Conservation (phyloP, 1,284 basidiomycete genomes). For the Pisolithus thermaeus region DNA sequence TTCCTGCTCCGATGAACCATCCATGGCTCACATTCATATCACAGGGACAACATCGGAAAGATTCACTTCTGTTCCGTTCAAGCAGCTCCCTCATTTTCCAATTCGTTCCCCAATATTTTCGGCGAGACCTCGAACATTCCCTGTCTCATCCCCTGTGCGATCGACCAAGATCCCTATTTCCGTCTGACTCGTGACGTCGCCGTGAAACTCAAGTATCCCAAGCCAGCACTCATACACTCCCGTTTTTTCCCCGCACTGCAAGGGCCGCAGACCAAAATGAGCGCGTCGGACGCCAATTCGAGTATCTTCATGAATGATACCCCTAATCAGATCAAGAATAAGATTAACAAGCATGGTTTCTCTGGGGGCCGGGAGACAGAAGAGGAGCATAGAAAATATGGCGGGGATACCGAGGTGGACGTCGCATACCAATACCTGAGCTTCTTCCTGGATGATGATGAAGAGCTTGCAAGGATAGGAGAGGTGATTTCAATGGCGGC, state of each 20-base stretch:
- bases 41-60: conserved; percentile 98
- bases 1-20: neutral
- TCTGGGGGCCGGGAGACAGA: conserved; percentile 88
- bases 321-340: conserved; percentile 93
- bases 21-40: neutral
- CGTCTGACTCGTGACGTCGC: conserved; percentile 96
- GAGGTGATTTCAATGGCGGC: conserved; percentile 44
- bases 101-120: conserved; percentile 98
- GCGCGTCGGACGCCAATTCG: conserved; percentile 85
- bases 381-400: conserved; percentile 86
- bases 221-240: conserved; percentile 88
- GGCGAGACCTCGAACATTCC: conserved; percentile 82
- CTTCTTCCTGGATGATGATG: conserved; percentile 98
- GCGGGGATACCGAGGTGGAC: conserved; percentile 94
- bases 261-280: conserved; percentile 99
- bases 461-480: conserved; percentile 72
- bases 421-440: conserved; percentile 93
- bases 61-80: conserved; percentile 98
- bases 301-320: conserved; percentile 97
- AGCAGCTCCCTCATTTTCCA: conserved; percentile 95
- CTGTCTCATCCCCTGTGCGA: conserved; percentile 95
- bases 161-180: conserved; percentile 98
- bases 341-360: conserved; percentile 92
- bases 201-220: conserved; percentile 90
- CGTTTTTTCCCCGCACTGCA: conserved; percentile 99